Conservation (phyloP, 2,329 filamentous ascomycete species). For the Fusarium sp. region DNA sequence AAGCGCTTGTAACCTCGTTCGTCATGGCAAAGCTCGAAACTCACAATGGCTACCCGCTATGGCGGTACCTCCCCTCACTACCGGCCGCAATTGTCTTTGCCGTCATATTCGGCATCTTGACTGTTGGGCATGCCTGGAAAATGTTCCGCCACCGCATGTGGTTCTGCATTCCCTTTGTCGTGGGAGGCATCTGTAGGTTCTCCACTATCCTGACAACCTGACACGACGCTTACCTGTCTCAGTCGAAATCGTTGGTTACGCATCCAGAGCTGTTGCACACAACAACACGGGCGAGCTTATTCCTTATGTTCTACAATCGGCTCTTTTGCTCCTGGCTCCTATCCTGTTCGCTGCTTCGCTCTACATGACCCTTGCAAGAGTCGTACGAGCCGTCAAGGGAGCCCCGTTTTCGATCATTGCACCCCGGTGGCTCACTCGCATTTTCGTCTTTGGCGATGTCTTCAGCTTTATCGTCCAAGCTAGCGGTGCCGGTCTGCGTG, state of each 20-base stretch:
- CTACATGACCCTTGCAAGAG: conserved; percentile 58
- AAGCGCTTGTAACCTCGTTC: not conserved
- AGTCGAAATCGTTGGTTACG: not conserved
- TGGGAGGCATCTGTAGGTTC: conserved; percentile 52
- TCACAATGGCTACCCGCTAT: conserved; percentile 40
- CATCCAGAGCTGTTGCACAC: not conserved
- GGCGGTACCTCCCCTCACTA: conserved; percentile 55
- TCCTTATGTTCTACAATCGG: conserved; percentile 54
- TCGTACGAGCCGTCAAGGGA: conserved; percentile 48
- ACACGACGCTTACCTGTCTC: not conserved
- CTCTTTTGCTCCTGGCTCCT: conserved; percentile 56
- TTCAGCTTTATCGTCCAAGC: conserved; percentile 47
- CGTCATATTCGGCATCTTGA: conserved; percentile 57
- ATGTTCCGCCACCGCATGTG: conserved; percentile 58
- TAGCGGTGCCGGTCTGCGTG: conserved; percentile 42
- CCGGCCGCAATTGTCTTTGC: conserved; percentile 59
- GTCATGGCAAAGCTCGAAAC: conserved; percentile 38
- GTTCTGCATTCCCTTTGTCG: conserved; percentile 61
- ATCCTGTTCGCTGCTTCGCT: conserved; percentile 59
- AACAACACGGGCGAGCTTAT: not conserved
- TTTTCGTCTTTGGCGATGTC: conserved; percentile 49
- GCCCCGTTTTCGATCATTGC: conserved; percentile 37
- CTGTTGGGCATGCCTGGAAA: conserved; percentile 55
- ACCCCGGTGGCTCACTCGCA: conserved; percentile 43
- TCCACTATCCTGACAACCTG: too few relatives aligned